A percentile compares a stretch with the other conserved stretches of the same genome.
Evolutionary conservation across 2,329 filamentous ascomycete genomes (phyloP).

Genomic region (Byssothecium circinans): DNA sequence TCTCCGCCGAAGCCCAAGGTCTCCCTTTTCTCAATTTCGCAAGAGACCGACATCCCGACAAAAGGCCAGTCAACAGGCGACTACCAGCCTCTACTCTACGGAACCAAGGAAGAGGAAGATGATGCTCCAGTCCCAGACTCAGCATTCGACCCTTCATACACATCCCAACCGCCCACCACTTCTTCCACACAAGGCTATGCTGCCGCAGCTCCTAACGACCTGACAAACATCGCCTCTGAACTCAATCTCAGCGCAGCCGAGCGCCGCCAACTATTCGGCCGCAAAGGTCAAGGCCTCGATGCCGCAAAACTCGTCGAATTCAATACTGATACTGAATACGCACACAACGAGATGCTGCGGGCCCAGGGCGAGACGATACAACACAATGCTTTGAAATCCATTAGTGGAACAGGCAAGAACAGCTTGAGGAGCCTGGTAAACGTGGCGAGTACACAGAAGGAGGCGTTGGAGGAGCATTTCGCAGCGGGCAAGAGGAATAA

Average conservation of each 20-base stretch:
- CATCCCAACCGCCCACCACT: constrained; percentile 7
- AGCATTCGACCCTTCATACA: constrained; percentile 11
- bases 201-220: constrained; percentile 51
- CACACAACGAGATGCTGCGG: constrained; percentile 76
- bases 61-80: constrained; percentile 18
- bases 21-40: constrained; percentile 69
- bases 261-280: constrained; percentile 82
- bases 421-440: constrained; percentile 84
- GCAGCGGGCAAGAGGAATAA: constrained; percentile 77
- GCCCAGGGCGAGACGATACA: constrained; percentile 68
- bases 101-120: constrained; percentile 22
- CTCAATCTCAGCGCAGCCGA: constrained; percentile 78
- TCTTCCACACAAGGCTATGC: neutral
- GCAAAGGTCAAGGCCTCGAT: constrained; percentile 53
- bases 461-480: constrained; percentile 90
- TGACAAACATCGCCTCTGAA: constrained; percentile 72
- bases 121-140: constrained; percentile 18
- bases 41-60: constrained; percentile 38
- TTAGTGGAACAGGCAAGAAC: constrained; percentile 81
- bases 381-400: constrained; percentile 79
- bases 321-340: constrained; percentile 86
- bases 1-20: constrained; percentile 58
- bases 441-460: constrained; percentile 77
- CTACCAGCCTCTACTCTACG: constrained; percentile 46
- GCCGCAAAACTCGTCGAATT: constrained; percentile 75